Percentiles rank a stretch among this genome's conserved stretches.
Conservation (phyloP, 768 basidiomycete species). For the Phanerodontia chrysosporium region DNA sequence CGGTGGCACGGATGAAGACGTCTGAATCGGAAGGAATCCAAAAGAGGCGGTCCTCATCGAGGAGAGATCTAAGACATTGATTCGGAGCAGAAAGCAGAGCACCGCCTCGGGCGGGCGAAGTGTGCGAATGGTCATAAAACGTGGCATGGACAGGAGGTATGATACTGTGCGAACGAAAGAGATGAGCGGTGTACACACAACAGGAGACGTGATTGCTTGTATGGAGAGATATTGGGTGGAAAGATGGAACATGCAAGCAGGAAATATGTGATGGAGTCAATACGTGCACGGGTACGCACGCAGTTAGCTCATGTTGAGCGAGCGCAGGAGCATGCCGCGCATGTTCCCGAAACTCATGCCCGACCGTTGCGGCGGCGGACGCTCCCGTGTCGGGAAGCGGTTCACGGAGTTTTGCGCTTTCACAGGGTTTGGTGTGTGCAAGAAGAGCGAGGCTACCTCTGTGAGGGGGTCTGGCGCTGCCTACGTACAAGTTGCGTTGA, state of each 20-base stretch:
- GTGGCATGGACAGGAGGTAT: neutral
- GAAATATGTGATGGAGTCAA: neutral
- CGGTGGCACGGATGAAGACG: too few relatives aligned
- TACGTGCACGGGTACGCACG: neutral
- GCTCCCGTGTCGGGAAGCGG: conserved; percentile 5
- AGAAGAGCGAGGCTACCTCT: conserved; percentile 9
- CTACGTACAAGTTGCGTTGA: neutral
- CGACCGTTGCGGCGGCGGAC: neutral
- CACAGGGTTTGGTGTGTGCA: neutral
- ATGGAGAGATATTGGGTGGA: neutral
- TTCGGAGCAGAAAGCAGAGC: neutral
- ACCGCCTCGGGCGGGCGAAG: neutral
- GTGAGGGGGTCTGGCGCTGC: neutral
- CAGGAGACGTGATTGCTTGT: neutral
- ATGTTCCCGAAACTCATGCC: neutral
- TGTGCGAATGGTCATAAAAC: neutral
- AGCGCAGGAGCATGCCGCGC: conserved; percentile 9
- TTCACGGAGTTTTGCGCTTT: neutral
- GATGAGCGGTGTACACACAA: neutral
- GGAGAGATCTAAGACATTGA: neutral
- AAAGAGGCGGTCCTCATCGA: too few relatives aligned
- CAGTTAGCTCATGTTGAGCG: conserved; percentile 6
- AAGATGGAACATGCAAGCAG: neutral
- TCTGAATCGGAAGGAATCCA: too few relatives aligned
- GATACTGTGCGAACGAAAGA: neutral